These are phyloP conservation scores for Pilobolus umbonatus DNA, from an alignment of 192 early-diverging fungal species.

Conservation along the genomic window DNA sequence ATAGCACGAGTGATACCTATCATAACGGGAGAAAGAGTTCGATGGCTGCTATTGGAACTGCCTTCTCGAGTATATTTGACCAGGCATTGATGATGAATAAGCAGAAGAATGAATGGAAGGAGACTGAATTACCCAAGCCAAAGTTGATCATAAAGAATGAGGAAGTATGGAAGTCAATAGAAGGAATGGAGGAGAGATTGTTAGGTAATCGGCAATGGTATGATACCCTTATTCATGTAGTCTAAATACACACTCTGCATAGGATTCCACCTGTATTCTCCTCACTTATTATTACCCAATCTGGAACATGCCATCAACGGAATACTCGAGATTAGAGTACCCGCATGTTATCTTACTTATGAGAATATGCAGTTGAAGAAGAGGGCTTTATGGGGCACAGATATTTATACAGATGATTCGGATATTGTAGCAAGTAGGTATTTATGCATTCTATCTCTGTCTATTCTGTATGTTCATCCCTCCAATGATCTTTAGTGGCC, in stretches of 20 bases:
- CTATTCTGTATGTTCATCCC: background rate
- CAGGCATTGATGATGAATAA: too few species aligned
- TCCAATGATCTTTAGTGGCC: slow-evolving; percentile 8
- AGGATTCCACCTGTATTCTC: slow-evolving; percentile 47
- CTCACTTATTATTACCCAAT: slow-evolving; percentile 39
- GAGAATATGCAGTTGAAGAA: slow-evolving; percentile 57
- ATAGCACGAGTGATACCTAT: background rate
- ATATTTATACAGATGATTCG: slow-evolving; percentile 81
- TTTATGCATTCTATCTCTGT: background rate
- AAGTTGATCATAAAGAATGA: slow-evolving; percentile 28
- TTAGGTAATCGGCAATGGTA: slow-evolving; percentile 8
- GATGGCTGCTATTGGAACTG: background rate
- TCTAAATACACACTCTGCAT: background rate
- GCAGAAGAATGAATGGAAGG: background rate
- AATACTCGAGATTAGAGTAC: slow-evolving; percentile 60
- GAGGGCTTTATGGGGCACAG: slow-evolving; percentile 78
- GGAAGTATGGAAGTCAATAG: slow-evolving; percentile 22
- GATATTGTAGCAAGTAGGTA: slow-evolving; percentile 73
- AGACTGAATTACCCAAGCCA: background rate
- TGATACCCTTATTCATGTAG: background rate
- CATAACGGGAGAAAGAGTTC: slow-evolving; percentile 3
- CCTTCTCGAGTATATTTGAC: slow-evolving; percentile 6
- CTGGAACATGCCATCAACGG: slow-evolving; percentile 49
- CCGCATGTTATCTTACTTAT: slow-evolving; percentile 58
- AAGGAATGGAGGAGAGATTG: slow-evolving; percentile 21